Evolutionary conservation across 371 early-diverging fungal species (phyloP).

Genomic region (Mortierella sp.): DNA sequence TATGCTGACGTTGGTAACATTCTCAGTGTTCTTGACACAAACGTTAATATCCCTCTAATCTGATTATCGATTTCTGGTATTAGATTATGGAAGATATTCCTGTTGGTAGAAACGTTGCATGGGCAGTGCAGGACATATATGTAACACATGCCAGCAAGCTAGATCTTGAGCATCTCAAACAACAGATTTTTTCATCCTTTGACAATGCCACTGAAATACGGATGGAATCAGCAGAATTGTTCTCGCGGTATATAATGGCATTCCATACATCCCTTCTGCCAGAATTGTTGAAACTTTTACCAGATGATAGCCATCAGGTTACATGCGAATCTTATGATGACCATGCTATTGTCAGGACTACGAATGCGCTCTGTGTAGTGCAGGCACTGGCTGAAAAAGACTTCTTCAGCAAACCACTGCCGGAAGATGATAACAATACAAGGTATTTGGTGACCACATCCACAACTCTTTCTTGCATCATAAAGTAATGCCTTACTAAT

Average conservation of each 20-base stretch:
- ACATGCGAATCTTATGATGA: not conserved
- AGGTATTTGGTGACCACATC: not conserved
- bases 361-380: constrained; percentile 20
- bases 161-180: constrained; percentile 8
- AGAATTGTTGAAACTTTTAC: not conserved
- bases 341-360: not conserved
- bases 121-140: not conserved
- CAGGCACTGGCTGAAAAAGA: constrained; percentile 10
- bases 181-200: constrained; percentile 3
- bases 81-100: constrained; percentile 14
- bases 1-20: not conserved
- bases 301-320: not conserved
- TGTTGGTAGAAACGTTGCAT: constrained; percentile 14
- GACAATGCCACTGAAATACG: constrained; percentile 5
- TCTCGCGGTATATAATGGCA: constrained; percentile 5
- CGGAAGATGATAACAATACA: not conserved
- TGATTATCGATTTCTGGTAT: not conserved
- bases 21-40: not conserved
- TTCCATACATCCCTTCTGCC: constrained; percentile 8
- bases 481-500: not conserved
- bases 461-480: not conserved
- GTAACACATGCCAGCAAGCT: not conserved
- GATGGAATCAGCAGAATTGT: constrained; percentile 3
- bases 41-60: not conserved
- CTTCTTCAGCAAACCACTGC: constrained; percentile 10